These are phyloP conservation scores for Aspergillus intermedius DNA, from an alignment of 2,329 filamentous ascomycete species.

Conservation along the genomic window DNA sequence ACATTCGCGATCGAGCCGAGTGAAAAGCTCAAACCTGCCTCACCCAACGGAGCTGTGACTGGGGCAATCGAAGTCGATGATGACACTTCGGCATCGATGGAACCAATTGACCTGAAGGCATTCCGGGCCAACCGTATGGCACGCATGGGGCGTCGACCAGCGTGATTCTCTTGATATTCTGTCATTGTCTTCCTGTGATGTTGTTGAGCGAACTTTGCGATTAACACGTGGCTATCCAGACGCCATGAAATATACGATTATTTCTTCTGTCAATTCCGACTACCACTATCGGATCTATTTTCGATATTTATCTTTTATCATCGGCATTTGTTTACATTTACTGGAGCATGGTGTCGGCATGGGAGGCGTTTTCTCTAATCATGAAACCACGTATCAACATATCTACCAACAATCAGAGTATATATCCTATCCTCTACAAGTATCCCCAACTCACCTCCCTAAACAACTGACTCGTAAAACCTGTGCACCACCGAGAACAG, in stretches of 20 bases:
- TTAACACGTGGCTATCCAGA: too few relatives aligned
- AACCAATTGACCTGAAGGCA: conserved; percentile 13
- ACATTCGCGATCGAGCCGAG: conserved; percentile 4
- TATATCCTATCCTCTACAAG: neutral
- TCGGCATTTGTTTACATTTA: neutral
- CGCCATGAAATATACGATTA: too few relatives aligned
- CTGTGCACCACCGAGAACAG: neutral
- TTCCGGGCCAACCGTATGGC: conserved; percentile 13
- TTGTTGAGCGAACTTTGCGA: neutral
- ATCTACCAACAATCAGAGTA: neutral
- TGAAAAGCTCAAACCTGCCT: conserved; percentile 11
- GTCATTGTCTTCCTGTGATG: neutral
- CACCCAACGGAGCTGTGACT: conserved; percentile 11
- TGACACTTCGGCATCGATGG: conserved; percentile 19
- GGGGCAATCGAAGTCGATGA: conserved; percentile 33
- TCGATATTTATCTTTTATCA: neutral
- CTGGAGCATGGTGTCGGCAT: neutral
- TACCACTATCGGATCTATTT: neutral
- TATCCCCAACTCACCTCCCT: neutral
- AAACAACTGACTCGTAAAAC: neutral
- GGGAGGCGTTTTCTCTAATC: neutral
- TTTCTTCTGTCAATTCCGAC: neutral
- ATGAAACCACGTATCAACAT: neutral
- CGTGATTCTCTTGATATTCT: neutral
- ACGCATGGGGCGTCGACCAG: neutral